These are phyloP conservation scores for Lactarius pseudohatsudake DNA, from an alignment of 768 basidiomycete species.

Conservation along the genomic window DNA sequence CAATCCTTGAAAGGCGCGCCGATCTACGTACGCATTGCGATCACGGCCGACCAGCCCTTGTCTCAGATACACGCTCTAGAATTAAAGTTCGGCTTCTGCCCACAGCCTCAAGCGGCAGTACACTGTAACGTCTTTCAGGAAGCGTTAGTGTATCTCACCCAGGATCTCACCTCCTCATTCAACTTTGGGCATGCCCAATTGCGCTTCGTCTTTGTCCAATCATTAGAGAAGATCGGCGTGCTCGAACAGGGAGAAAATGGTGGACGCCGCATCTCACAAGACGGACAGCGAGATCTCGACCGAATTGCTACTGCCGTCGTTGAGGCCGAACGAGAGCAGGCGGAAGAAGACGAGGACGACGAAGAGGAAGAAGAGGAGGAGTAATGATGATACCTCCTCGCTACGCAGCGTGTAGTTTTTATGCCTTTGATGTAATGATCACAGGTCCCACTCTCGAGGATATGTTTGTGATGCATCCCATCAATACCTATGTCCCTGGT, in stretches of 20 bases:
- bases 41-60: too few species aligned
- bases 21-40: too few species aligned
- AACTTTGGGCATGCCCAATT: too few species aligned
- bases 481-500: too few species aligned
- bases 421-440: slow-evolving; percentile 15
- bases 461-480: slow-evolving; percentile 1
- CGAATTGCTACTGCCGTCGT: slow-evolving; percentile 90
- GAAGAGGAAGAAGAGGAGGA: slow-evolving; percentile 54
- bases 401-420: slow-evolving; percentile 18
- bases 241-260: slow-evolving; percentile 92
- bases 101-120: too few species aligned
- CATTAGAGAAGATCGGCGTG: slow-evolving; percentile 98
- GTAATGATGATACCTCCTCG: slow-evolving; percentile 12
- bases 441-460: slow-evolving; percentile 21
- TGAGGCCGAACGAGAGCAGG: slow-evolving; percentile 71
- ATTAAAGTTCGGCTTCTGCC: too few species aligned
- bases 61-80: too few species aligned
- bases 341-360: slow-evolving; percentile 70
- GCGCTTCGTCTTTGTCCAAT: slow-evolving; percentile 47
- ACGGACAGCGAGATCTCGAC: slow-evolving; percentile 94
- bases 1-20: too few species aligned
- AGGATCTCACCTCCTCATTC: too few species aligned
- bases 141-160: too few species aligned
- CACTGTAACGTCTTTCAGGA: too few species aligned
- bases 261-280: slow-evolving; percentile 94